These are phyloP conservation scores for Aegilops sharonensis DNA, from an alignment of 176 grass and related monocot species.

Conservation along the genomic window DNA sequence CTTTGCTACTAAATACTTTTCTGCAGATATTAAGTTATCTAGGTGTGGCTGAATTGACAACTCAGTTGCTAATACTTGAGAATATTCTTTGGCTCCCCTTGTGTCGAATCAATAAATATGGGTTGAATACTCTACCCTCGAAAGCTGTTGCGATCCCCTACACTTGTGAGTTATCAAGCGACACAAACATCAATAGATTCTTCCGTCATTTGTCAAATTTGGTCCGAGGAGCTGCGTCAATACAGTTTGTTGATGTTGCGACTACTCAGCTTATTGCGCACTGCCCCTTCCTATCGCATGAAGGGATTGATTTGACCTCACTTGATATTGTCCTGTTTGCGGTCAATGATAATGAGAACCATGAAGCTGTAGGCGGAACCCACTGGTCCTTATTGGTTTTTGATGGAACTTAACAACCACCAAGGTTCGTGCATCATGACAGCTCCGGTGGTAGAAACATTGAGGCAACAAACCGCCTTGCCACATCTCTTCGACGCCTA, in stretches of 20 bases:
- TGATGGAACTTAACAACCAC: rapidly evolving
- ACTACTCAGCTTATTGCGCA: neutral
- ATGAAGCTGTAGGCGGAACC: neutral
- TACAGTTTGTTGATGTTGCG: neutral
- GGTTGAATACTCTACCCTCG: too few relatives aligned
- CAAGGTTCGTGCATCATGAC: neutral
- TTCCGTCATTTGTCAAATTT: neutral
- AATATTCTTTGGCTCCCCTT: too few relatives aligned
- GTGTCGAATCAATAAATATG: too few relatives aligned
- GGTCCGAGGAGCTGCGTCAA: neutral
- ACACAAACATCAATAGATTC: neutral
- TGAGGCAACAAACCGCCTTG: too few relatives aligned
- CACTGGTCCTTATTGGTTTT: neutral
- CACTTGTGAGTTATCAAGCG: too few relatives aligned
- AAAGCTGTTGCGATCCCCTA: too few relatives aligned
- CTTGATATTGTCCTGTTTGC: neutral
- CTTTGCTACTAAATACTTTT: too few relatives aligned
- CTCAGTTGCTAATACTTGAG: too few relatives aligned
- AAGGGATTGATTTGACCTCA: neutral
- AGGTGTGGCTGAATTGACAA: too few relatives aligned
- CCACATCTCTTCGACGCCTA: too few relatives aligned
- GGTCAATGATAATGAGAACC: neutral
- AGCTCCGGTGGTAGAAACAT: neutral
- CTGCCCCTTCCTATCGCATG: neutral
- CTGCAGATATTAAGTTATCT: too few relatives aligned